A percentile compares a stretch with the other conserved stretches of the same genome.
Evolutionary conservation across 129 eudicot genomes (phyloP).

Genomic region (Chrysanthemum lavandulifolium): DNA sequence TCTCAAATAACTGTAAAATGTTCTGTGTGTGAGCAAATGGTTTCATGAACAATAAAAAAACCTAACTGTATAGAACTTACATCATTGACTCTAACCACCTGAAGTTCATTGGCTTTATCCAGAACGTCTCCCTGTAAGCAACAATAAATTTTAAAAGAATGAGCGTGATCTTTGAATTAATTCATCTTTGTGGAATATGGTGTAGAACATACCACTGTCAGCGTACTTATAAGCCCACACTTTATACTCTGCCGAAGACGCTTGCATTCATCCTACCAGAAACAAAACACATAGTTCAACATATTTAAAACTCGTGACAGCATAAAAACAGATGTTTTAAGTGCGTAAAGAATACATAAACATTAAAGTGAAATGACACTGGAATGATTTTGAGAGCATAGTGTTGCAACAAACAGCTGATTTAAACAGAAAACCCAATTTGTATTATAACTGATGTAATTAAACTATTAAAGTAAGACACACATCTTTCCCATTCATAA

Average conservation of each 20-base stretch:
- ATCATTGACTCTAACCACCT: slow-evolving; percentile 81
- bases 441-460: background rate
- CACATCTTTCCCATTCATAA: background rate
- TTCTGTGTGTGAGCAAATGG: too few species aligned
- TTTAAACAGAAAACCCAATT: too few species aligned
- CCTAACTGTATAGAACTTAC: slow-evolving; percentile 43
- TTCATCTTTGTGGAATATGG: background rate
- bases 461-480: background rate
- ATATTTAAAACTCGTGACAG: slow-evolving; percentile 14
- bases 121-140: slow-evolving; percentile 81
- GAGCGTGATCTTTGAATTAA: background rate
- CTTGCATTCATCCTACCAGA: slow-evolving; percentile 90
- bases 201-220: slow-evolving; percentile 78
- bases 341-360: background rate
- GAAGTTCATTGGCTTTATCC: slow-evolving; percentile 91
- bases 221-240: slow-evolving; percentile 74
- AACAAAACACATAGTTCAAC: slow-evolving; percentile 16
- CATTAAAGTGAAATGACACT: background rate
- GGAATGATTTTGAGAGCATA: background rate
- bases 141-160: slow-evolving; percentile 22
- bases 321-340: background rate
- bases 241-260: slow-evolving; percentile 95
- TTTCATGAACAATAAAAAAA: background rate
- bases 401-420: background rate
- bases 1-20: too few species aligned